Evolutionary conservation across 768 basidiomycete species (phyloP).

Genomic region (Tylopilus sp.): DNA sequence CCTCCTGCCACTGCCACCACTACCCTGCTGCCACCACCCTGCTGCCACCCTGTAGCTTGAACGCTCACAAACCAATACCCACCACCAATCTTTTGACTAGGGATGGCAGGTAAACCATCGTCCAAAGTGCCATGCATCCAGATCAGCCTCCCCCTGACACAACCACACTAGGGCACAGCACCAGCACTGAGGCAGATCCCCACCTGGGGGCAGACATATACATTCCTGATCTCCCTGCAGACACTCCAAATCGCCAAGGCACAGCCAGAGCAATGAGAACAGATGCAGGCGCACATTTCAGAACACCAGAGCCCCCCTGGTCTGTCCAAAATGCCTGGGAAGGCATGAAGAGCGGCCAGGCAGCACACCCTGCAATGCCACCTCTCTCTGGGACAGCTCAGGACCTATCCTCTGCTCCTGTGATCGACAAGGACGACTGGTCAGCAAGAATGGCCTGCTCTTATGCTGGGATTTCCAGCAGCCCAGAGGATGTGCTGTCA

Average conservation of each 20-base stretch:
- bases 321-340: neutral
- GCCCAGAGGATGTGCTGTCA: neutral
- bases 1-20: too few species aligned
- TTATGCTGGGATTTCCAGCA: neutral
- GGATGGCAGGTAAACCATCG: too few species aligned
- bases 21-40: too few species aligned
- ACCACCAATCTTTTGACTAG: too few species aligned
- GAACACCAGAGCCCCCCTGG: neutral
- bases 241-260: neutral
- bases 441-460: neutral
- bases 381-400: neutral
- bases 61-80: too few species aligned
- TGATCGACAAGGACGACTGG: neutral
- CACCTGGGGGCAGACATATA: too few species aligned
- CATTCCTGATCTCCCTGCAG: too few species aligned
- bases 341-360: neutral
- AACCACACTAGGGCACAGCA: too few species aligned
- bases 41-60: too few species aligned
- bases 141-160: too few species aligned
- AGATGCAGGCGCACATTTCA: neutral
- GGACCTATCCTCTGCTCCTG: neutral
- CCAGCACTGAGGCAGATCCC: too few species aligned
- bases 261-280: neutral
- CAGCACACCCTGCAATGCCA: neutral
- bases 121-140: too few species aligned